Conservation (phyloP, 306 rosid genomes). For the Cyclanthera cordifolia region DNA sequence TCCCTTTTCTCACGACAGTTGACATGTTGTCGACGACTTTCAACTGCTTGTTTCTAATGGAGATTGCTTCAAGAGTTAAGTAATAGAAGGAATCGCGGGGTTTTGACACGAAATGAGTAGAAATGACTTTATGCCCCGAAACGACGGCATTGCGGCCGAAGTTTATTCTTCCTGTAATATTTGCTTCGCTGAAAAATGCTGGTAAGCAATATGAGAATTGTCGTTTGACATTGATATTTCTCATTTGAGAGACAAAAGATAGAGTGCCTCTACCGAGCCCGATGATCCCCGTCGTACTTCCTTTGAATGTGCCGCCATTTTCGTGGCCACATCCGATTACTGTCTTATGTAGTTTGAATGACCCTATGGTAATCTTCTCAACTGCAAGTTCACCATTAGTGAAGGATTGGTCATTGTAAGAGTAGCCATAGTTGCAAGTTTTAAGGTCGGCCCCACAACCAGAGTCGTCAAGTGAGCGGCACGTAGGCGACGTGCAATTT, state of each 20-base stretch:
- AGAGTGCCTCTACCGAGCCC: slow-evolving; percentile 43
- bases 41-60: slow-evolving; percentile 24
- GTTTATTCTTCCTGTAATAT: slow-evolving; percentile 24
- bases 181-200: background rate
- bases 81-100: slow-evolving; percentile 14
- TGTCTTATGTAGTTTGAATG: slow-evolving; percentile 10
- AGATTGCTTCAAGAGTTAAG: slow-evolving; percentile 36
- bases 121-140: slow-evolving; percentile 13
- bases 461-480: background rate
- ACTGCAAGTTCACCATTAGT: slow-evolving; percentile 30
- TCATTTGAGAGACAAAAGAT: slow-evolving; percentile 51
- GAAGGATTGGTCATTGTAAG: slow-evolving; percentile 34
- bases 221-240: background rate
- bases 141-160: slow-evolving; percentile 30
- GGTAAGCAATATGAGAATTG: slow-evolving; percentile 52
- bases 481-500: slow-evolving; percentile 18
- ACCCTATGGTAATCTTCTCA: slow-evolving; percentile 29
- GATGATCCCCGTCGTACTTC: slow-evolving; percentile 25
- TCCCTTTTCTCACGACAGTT: slow-evolving; percentile 20
- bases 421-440: slow-evolving; percentile 23
- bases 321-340: slow-evolving; percentile 40
- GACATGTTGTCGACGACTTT: background rate
- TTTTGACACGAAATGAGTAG: slow-evolving; percentile 25
- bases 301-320: slow-evolving; percentile 29
- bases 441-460: background rate